Evolutionary conservation across 768 basidiomycete species (phyloP), one percentile per base, ranked within the genome.

Genomic region (Kwoniella sp.): DNA sequence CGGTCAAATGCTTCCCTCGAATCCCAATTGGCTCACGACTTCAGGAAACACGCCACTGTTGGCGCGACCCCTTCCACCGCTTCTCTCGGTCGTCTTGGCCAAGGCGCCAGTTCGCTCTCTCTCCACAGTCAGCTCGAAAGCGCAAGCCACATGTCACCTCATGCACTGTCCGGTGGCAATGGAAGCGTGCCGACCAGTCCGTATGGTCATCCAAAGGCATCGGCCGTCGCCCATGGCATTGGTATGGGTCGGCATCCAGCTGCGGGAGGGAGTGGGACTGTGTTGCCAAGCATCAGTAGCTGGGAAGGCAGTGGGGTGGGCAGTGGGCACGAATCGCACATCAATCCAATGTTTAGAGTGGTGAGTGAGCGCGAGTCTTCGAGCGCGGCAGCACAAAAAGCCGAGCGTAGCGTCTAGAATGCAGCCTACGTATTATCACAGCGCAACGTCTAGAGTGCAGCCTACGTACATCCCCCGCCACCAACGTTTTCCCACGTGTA

Each of bases 331-430:
- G 40, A 58, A 22, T 63, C 36, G 2, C 61, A 66, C 13, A 74
- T 76, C 60, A 78, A 76, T 49, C 75, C 75, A 19, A 79, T 78
- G 78, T 79, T 77, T 65, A 65, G 71, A 55, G 75, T 79, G 40
- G 75, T 77, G 46, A 72, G 73, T 73, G 33, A 33, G n/a, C n/a
- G n/a, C n/a, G n/a, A n/a, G n/a, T n/a, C n/a, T n/a, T n/a, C n/a
- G n/a, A n/a, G n/a, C n/a, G n/a, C n/a, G n/a, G n/a, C n/a, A n/a
- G n/a, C n/a, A n/a, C n/a, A n/a, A n/a, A n/a, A n/a, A n/a, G n/a
- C n/a, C n/a, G n/a, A n/a, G n/a, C n/a, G n/a, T n/a, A n/a, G n/a
- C n/a, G n/a, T n/a, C n/a, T n/a, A n/a, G n/a, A n/a, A n/a, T n/a
- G n/a, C n/a, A n/a, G n/a, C n/a, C n/a, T n/a, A n/a, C n/a, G n/a